These are phyloP conservation scores for Rickenella mellea DNA, from an alignment of 768 basidiomycete species.

Conservation along the genomic window DNA sequence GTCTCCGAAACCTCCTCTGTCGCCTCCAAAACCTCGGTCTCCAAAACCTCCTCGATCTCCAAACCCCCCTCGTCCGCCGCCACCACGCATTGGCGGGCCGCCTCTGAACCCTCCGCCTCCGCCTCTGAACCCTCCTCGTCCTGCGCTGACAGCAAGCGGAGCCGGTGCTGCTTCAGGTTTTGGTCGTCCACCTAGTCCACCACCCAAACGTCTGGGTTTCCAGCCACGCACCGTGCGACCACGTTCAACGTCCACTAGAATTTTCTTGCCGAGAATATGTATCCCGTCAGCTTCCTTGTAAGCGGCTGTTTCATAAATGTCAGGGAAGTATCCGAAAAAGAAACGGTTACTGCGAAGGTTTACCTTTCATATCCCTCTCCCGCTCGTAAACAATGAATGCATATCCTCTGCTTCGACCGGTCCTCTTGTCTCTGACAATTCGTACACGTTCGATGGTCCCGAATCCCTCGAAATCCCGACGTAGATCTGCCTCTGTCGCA, in stretches of 20 bases:
- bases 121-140: slow-evolving; percentile 20
- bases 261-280: slow-evolving; percentile 91
- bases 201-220: slow-evolving; percentile 94
- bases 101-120: slow-evolving; percentile 39
- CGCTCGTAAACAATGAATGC: slow-evolving; percentile 97
- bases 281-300: slow-evolving; percentile 99
- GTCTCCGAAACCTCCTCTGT: slow-evolving; percentile 25
- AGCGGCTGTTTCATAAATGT: slow-evolving; percentile 46
- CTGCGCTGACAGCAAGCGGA: slow-evolving; percentile 20
- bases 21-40: slow-evolving; percentile 21
- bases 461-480: slow-evolving; percentile 92
- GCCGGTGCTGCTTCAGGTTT: slow-evolving; percentile 52
- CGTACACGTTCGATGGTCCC: slow-evolving; percentile 92
- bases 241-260: slow-evolving; percentile 96
- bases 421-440: slow-evolving; percentile 87
- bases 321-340: neutral
- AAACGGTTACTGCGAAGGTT: slow-evolving; percentile 11
- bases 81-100: slow-evolving; percentile 27
- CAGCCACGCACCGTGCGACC: slow-evolving; percentile 97
- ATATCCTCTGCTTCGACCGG: slow-evolving; percentile 80
- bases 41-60: slow-evolving; percentile 25
- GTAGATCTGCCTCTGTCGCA: slow-evolving; percentile 85
- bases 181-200: slow-evolving; percentile 97
- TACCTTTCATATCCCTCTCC: slow-evolving; percentile 99
- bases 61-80: slow-evolving; percentile 31